A percentile compares a stretch with the other conserved stretches of the same genome.
These are phyloP conservation scores for Cudoniella acicularis DNA, from an alignment of 495 filamentous ascomycete species.

Conservation along the genomic window DNA sequence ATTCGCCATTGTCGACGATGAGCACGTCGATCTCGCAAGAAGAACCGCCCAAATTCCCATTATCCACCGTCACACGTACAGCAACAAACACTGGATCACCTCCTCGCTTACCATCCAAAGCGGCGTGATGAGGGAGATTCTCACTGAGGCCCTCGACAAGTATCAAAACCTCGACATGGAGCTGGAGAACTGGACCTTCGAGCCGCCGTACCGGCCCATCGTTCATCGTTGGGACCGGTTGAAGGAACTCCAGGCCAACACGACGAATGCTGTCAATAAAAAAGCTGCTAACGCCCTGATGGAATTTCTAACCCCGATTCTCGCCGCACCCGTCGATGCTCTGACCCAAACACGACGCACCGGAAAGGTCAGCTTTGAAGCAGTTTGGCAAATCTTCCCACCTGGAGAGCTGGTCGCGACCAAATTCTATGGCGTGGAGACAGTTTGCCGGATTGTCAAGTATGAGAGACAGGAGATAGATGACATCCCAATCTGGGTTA, in stretches of 20 bases:
- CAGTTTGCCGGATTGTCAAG: constrained; percentile 21
- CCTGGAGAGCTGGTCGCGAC: constrained; percentile 27
- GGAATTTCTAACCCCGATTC: background rate
- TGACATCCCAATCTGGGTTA: no score
- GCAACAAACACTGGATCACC: constrained; percentile 20
- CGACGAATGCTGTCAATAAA: background rate
- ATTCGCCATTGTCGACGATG: constrained; percentile 10
- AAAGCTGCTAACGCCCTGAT: background rate
- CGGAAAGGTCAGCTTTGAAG: constrained; percentile 16
- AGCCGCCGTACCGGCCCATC: constrained; percentile 48
- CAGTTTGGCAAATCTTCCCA: constrained; percentile 34
- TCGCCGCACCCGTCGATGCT: background rate
- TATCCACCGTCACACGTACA: constrained; percentile 17
- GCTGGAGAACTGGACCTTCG: constrained; percentile 50
- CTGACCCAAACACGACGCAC: constrained; percentile 7
- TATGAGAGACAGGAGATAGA: background rate
- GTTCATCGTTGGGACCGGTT: constrained; percentile 57
- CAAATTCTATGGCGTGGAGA: constrained; percentile 12
- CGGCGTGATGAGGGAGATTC: constrained; percentile 31
- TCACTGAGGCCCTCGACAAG: constrained; percentile 42
- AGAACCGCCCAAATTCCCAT: constrained; percentile 17
- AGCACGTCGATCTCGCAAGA: constrained; percentile 5
- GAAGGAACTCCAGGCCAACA: constrained; percentile 12
- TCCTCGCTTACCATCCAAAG: constrained; percentile 25
- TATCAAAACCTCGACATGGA: constrained; percentile 54